A percentile compares a stretch with the other conserved stretches of the same genome.
phyloP scores from a whole-genome alignment of 345 rosid species.

The Nephelium lappaceum region DNA sequence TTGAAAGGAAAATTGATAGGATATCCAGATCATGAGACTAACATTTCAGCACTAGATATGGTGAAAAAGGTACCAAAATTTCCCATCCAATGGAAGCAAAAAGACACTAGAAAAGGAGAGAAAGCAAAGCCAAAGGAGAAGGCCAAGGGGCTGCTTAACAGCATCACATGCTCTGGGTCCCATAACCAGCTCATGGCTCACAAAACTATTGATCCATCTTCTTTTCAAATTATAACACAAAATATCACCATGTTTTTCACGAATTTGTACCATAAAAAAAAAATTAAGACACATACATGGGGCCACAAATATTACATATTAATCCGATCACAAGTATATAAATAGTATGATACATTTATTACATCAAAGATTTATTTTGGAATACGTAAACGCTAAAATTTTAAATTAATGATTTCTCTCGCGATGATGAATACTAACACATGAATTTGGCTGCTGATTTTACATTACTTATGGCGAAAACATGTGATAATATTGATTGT shows the following conservation, averaged over 20 bases:
- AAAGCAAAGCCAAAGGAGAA: not conserved
- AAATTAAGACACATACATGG: not conserved
- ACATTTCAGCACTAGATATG: not conserved
- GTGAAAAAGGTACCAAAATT: not conserved
- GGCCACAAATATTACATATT: too few relatives aligned
- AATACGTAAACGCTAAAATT: too few relatives aligned
- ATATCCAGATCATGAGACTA: not conserved
- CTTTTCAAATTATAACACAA: not conserved
- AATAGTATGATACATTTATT: too few relatives aligned
- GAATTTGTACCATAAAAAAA: not conserved
- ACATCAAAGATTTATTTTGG: too few relatives aligned
- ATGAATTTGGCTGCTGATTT: too few relatives aligned
- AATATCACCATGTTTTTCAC: slow-evolving; percentile 2
- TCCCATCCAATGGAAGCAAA: not conserved
- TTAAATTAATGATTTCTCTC: too few relatives aligned
- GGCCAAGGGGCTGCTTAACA: slow-evolving; percentile 16
- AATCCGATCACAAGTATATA: too few relatives aligned
- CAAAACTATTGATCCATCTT: slow-evolving; percentile 7
- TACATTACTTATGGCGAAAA: too few relatives aligned
- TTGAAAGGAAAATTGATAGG: not conserved
- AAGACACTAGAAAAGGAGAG: slow-evolving; percentile 2
- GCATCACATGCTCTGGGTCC: slow-evolving; percentile 41
- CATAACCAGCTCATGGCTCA: slow-evolving; percentile 24
- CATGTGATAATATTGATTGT: not conserved
- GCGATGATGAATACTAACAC: too few relatives aligned